phyloP scores from a whole-genome alignment of 73 alveolate genomes.

The Tetrahymena thermophila region DNA sequence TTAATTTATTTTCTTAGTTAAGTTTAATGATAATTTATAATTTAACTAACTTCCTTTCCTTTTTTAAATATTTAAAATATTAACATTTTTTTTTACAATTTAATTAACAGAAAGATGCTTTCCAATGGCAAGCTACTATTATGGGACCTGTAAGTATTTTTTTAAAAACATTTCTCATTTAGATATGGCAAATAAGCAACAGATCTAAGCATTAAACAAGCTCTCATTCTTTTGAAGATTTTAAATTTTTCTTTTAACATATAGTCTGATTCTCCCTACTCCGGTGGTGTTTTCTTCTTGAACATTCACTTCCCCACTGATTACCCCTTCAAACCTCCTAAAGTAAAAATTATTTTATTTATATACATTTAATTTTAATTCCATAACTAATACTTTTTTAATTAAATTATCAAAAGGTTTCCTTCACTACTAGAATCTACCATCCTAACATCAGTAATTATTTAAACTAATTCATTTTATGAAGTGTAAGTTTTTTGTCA shows the following conservation, averaged over 20 bases:
- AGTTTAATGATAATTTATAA: too few species aligned
- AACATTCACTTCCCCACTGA: conserved; percentile 84
- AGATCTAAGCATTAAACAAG: not conserved
- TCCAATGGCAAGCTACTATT: conserved; percentile 72
- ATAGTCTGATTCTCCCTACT: conserved; percentile 62
- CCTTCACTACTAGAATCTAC: conserved; percentile 79
- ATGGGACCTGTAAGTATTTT: conserved; percentile 91
- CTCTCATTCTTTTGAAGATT: conserved; percentile 28
- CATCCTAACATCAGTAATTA: conserved; percentile 70
- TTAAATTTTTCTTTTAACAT: conserved; percentile 28
- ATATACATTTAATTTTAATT: not conserved
- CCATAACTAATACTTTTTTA: not conserved
- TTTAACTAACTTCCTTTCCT: not conserved
- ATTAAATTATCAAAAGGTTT: conserved; percentile 3
- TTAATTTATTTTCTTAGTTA: not conserved
- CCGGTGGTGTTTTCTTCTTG: conserved; percentile 88
- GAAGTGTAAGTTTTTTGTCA: not conserved
- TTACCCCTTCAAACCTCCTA: conserved; percentile 95
- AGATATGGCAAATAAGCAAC: conserved; percentile 42
- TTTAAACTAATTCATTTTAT: not conserved
- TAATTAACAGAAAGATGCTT: conserved; percentile 7
- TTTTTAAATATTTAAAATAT: not conserved
- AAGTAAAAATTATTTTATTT: not conserved
- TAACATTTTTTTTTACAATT: not conserved
- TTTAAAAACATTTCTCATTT: not conserved